Evolutionary conservation across 2,329 filamentous ascomycete species (phyloP), one percentile per base, ranked within the genome.

Genomic region (Colletotrichum sp.): DNA sequence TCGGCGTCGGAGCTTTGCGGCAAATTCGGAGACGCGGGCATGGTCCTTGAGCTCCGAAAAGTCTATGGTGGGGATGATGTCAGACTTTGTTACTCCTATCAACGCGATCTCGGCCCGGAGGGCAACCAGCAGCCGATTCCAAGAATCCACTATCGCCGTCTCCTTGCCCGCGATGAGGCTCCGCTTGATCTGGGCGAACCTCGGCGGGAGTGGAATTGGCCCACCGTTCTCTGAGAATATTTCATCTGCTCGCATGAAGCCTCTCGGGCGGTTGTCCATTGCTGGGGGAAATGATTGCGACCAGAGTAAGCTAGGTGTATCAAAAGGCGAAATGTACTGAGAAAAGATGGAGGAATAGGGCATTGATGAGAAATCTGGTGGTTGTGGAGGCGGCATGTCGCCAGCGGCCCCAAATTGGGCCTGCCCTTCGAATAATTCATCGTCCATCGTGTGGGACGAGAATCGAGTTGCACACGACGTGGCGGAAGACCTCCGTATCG

Each of bases 161-260:
- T 93, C 92, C 79, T 89, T 88, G 67, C 90, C 90, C 39, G 85
- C 86, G 52, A 90, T 87, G 62, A 92, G 87, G 22, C 85, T 86
- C 71, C 86, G 87, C 82, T 92, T 92, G 79, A 92, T 87, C 77
- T 87, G 86, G 62, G 88, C 89, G 77, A 92, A 92, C 32, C 91
- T 89, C 58, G 86, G 87, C n/a, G 90, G 90, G 9, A 92, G 84
- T n/a, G 90, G 89, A 25, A 91, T 77, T n/a, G 77, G 77, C n/a
- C 62, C 76, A 34, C 73, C 73, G n/a, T 75, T 69, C 43, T 75
- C 73, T n/a, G 73, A 73, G 32, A 75, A 75, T 18, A 75, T 69
- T 58, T 77, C 67, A 60, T 75, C 70, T 34, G 74, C 65, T 28
- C 70, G 74, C 74, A 76, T 76, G 16, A 73, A 75, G 28, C 73